phyloP scores from a whole-genome alignment of 495 filamentous ascomycete genomes.

The Parathielavia hyrcaniae region DNA sequence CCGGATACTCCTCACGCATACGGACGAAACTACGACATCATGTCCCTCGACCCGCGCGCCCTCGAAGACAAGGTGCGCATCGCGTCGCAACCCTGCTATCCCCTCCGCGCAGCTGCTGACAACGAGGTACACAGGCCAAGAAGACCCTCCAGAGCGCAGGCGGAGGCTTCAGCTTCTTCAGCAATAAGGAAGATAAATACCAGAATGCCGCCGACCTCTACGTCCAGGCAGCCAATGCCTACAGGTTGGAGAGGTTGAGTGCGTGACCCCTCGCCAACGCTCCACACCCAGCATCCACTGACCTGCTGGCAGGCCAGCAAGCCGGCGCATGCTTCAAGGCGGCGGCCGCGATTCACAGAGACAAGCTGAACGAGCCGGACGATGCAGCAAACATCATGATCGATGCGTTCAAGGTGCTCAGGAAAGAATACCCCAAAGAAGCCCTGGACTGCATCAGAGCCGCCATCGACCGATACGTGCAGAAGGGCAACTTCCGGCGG shows the following conservation, averaged over 20 bases:
- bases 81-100: conserved; percentile 21
- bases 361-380: conserved; percentile 77
- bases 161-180: conserved; percentile 69
- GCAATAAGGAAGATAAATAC: conserved; percentile 68
- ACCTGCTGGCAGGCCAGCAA: conserved; percentile 56
- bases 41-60: conserved; percentile 45
- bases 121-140: conserved; percentile 57
- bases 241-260: conserved; percentile 67
- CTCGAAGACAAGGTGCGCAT: conserved; percentile 41
- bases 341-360: conserved; percentile 65
- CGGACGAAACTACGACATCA: conserved; percentile 25
- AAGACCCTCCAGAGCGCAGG: conserved; percentile 62
- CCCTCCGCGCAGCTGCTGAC: conserved; percentile 28
- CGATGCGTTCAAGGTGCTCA: conserved; percentile 77
- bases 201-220: conserved; percentile 78
- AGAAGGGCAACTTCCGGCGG: conserved; percentile 78
- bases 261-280: conserved; percentile 16
- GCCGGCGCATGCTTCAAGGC: conserved; percentile 74
- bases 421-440: conserved; percentile 70
- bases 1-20: neutral
- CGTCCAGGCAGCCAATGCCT: conserved; percentile 74
- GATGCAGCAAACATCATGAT: conserved; percentile 73
- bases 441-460: conserved; percentile 66
- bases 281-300: conserved; percentile 3
- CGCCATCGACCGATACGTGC: conserved; percentile 72